Conservation (phyloP, 805 yeast genomes). For the Helenozyma baotianmanensis region DNA sequence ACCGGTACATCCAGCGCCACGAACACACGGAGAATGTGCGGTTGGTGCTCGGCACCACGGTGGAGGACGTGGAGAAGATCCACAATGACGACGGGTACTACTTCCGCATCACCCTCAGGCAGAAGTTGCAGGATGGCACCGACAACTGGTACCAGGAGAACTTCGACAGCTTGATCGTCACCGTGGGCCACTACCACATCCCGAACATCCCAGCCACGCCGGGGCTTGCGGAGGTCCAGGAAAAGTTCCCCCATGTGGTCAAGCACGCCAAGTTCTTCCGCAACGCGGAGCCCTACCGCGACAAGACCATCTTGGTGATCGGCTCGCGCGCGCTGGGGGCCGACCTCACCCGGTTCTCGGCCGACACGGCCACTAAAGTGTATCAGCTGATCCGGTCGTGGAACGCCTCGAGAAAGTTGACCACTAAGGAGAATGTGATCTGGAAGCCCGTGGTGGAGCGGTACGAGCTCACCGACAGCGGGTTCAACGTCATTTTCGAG, state of each 20-base stretch:
- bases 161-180: conserved; percentile 37
- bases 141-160: conserved; percentile 36
- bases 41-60: conserved; percentile 28
- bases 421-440: conserved; percentile 14
- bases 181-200: conserved; percentile 46
- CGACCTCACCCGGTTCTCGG: conserved; percentile 26
- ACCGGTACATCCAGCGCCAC: conserved; percentile 22
- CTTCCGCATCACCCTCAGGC: conserved; percentile 29
- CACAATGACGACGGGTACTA: conserved; percentile 7
- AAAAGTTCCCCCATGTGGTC: conserved; percentile 24
- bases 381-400: conserved; percentile 27
- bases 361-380: conserved; percentile 19
- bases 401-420: conserved; percentile 3
- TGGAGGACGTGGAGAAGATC: conserved; percentile 33
- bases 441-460: conserved; percentile 23
- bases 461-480: conserved; percentile 24
- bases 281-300: conserved; percentile 23
- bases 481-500: conserved; percentile 35
- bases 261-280: conserved; percentile 45
- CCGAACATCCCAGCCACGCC: conserved; percentile 42
- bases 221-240: conserved; percentile 35
- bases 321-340: conserved; percentile 27
- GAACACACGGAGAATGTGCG: conserved; percentile 15
- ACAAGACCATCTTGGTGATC: conserved; percentile 19
- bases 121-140: conserved; percentile 13